phyloP scores from a whole-genome alignment of 1,284 basidiomycete species.

The Papiliotrema nemorosa region DNA sequence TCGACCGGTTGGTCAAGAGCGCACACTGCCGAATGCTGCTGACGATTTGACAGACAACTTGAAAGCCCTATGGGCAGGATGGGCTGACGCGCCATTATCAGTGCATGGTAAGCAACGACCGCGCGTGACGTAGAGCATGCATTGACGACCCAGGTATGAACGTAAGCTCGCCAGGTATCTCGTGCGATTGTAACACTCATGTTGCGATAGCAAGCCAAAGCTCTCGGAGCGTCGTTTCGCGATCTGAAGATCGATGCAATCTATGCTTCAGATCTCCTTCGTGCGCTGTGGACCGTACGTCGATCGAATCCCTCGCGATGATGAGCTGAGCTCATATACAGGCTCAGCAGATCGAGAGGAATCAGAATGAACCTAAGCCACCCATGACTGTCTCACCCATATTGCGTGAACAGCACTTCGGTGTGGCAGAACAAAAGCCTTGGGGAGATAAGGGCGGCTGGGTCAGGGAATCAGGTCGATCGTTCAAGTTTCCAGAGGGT shows the following conservation, averaged over 20 bases:
- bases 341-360: slow-evolving; percentile 46
- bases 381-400: slow-evolving; percentile 33
- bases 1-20: slow-evolving; percentile 59
- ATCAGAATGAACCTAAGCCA: slow-evolving; percentile 36
- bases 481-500: slow-evolving; percentile 41
- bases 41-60: slow-evolving; percentile 41
- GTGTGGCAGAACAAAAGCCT: slow-evolving; percentile 32
- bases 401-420: slow-evolving; percentile 49
- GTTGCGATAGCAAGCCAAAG: slow-evolving; percentile 71
- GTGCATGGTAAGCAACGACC: slow-evolving; percentile 65
- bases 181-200: background rate
- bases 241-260: slow-evolving; percentile 62
- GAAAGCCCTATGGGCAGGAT: slow-evolving; percentile 68
- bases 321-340: slow-evolving; percentile 7
- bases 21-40: background rate
- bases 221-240: slow-evolving; percentile 65
- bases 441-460: slow-evolving; percentile 38
- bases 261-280: slow-evolving; percentile 72
- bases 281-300: slow-evolving; percentile 57
- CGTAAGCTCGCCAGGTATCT: background rate
- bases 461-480: slow-evolving; percentile 33
- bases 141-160: slow-evolving; percentile 7
- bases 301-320: background rate
- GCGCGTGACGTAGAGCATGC: too few species aligned
- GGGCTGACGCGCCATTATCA: slow-evolving; percentile 74